Evolutionary conservation across 106 monocot species (phyloP), one percentile per base, ranked within the genome.

Genomic region (Acanthochlamys bracteata): DNA sequence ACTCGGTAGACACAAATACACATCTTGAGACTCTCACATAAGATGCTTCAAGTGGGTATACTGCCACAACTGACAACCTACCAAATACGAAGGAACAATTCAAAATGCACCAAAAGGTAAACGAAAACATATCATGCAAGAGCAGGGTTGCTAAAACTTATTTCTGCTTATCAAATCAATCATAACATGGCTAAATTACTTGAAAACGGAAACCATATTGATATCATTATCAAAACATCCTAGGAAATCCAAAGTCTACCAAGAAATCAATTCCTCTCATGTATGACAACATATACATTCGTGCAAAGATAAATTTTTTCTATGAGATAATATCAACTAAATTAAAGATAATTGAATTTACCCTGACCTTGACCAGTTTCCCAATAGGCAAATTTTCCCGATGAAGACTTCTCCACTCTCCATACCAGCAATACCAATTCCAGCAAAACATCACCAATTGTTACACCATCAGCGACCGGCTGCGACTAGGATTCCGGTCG

Each of bases 41-140:
- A 16, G 78, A 78, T 59, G 78, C 56, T 63, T 78, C 78, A 20
- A 78, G 72, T n/a, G 20, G 78, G 78, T 24, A 72, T 68, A 24
- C 72, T 73, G 19, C 78, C 78, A 63, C 78, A 78, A 11, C 72
- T 78, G 1, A 78, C 67, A 25, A 78, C 63, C 78, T 78, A 63
- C 63, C 62, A 53, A n/a, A 66, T 20, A 41, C 41, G 9, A 16
- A 73, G 39, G 8, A 55, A 15, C 13, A 67, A 55, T 10, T 19
- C 1, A 57, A 57, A 20, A 21, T n/a, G n/a, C n/a, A n/a, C n/a
- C 11, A 11, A 21, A 57, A 6, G 24, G 21, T 2, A 10, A 20
- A 14, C 20, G 2, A 21, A 19, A 21, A 21, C 20, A 7, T 55
- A 9, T 19, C 3, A 20, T 7, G 24, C 1, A 57, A 57, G 20